Evolutionary conservation across 352 stramenopile species (phyloP), one percentile per base, ranked within the genome.

Genomic region (Globisporangium takayamanum): DNA sequence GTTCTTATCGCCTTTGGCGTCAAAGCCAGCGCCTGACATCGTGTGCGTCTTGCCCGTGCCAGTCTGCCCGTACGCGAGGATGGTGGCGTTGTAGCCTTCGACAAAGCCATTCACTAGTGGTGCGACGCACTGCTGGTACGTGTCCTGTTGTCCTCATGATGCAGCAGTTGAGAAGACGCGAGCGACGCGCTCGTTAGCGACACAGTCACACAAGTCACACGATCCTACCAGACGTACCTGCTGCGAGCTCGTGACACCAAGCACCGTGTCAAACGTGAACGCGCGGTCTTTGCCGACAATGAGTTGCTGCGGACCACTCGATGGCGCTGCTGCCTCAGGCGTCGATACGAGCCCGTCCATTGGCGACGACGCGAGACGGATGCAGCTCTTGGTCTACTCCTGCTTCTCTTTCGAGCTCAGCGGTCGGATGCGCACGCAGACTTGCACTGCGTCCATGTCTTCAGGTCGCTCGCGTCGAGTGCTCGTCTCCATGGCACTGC

Each of bases 31-130:
- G 15, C 84, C 84, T 10, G 78, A 84, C 93, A 98, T 98, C 0
- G 95, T 99, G 61, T 97, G 95, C 0, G 96, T 99, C 69, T 98
- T 98, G 48, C 96, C 94, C 1, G 81, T 96, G 6, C 88, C 88
- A 22, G 89, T 95, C 36, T 96, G 85, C 1, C 83, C 87, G 49
- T 96, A 95, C 11, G 86, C 85, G 26, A 94, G 60, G 41, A 95
- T 76, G 2, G 82, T 90, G 26, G 84, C 84, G 53, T 94, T 94
- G 63, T 94, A 94, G 33, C 84, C 84, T 49, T 92, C 78, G 15
- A 90, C 64, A 55, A 92, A 94, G n/a, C 82, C 71, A 20, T 90
- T 52, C 7, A 96, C 73, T 11, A 96, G 62, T 28, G 80, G 70
- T 5, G 62, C 70, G 26, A 95, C 83, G 57, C 77, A 92, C 20